phyloP scores from a whole-genome alignment of 768 basidiomycete species.

The Gloeopeniophorella convolvens region DNA sequence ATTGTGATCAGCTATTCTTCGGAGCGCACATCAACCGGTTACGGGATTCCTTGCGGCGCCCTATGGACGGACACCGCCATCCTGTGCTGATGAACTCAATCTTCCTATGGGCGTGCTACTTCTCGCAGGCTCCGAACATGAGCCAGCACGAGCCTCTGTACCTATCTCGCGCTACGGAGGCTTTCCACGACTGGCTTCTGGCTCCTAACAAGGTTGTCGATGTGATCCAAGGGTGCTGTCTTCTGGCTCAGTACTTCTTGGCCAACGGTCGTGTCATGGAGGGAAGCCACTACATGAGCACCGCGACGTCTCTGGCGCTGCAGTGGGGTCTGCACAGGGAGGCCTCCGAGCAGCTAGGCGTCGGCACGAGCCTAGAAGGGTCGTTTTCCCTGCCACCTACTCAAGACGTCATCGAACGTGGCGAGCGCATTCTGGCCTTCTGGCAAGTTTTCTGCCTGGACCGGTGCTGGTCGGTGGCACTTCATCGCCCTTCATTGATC shows the following conservation, averaged over 20 bases:
- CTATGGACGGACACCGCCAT: slow-evolving; percentile 57
- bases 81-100: slow-evolving; percentile 74
- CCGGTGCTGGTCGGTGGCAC: slow-evolving; percentile 71
- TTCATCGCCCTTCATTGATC: slow-evolving; percentile 60
- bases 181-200: slow-evolving; percentile 57
- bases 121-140: slow-evolving; percentile 64
- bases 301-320: slow-evolving; percentile 65
- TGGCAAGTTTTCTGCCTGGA: slow-evolving; percentile 83
- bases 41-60: slow-evolving; percentile 50
- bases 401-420: slow-evolving; percentile 53
- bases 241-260: slow-evolving; percentile 70
- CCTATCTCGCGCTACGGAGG: slow-evolving; percentile 55
- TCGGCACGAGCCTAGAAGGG: slow-evolving; percentile 25
- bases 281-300: slow-evolving; percentile 69
- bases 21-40: slow-evolving; percentile 63
- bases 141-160: slow-evolving; percentile 70
- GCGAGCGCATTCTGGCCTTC: slow-evolving; percentile 68
- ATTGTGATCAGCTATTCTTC: slow-evolving; percentile 68
- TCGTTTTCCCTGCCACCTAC: slow-evolving; percentile 49
- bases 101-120: slow-evolving; percentile 78
- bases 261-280: slow-evolving; percentile 73
- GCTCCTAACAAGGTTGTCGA: slow-evolving; percentile 52
- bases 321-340: slow-evolving; percentile 62
- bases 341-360: slow-evolving; percentile 31
- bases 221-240: slow-evolving; percentile 68